Evolutionary conservation across 1,284 basidiomycete genomes (phyloP), one percentile per base, ranked within the genome.

Genomic region (Puccinia horiana): DNA sequence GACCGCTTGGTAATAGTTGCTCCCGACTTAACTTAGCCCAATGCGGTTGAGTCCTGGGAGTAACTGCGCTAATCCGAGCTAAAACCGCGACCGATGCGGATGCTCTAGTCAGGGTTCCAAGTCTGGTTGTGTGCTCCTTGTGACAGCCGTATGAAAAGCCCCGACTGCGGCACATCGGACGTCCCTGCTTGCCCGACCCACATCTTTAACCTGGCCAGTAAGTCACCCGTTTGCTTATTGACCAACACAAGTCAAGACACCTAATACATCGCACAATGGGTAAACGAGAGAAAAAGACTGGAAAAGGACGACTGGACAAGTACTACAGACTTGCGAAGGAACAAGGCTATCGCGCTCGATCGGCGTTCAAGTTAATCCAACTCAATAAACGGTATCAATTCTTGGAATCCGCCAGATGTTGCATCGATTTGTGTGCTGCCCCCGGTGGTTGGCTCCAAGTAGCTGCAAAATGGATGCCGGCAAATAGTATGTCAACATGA

Each of bases 401-500:
- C 86, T 90, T 99, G 58, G 94, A 96, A 86, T 90, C 91, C 74
- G 93, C 97, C 44, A 90, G 92, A 91, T 98, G 96, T 88, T 94
- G 93, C 82, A 97, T 99, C 87, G 97, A 99, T 91, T 90, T 99
- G 76, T 99, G 97, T 89, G 97, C 97, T 73, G 97, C 97, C 11
- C 97, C 97, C 8, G 97, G 97, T 86, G 97, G 97, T 87, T 99
- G 97, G 97, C 90, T 99, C 4, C 97, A 99, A 88, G 97, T 99
- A 26, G 96, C 96, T 63, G 94, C 93, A 89, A 99, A 98, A 88
- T 95, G 96, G 88, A 99, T 99, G 96, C 95, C 96, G 0, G 89
- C 91, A 65, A 97, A 95, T 94, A 93, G 86, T 89, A 98, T 83
- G 99, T 99, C 56, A 42, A 20, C 52, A 85, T 86, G 78, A 85